Conservation (phyloP, 257 asterid species). For the Forsythia viridissima region DNA sequence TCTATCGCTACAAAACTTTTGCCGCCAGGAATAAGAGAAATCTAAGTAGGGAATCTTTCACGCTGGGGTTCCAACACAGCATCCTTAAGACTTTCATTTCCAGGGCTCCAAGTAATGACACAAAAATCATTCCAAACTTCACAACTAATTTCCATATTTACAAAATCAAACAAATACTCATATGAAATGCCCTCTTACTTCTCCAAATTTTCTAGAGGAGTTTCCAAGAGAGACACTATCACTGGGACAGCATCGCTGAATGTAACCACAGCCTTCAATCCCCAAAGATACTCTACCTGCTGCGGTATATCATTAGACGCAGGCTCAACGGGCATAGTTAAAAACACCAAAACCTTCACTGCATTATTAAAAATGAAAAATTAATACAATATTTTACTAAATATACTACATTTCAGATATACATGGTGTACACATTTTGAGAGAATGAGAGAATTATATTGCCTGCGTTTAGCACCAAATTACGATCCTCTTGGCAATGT, state of each 20-base stretch:
- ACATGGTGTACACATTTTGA: neutral
- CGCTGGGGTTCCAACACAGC: neutral
- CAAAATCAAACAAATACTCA: neutral
- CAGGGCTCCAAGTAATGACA: neutral
- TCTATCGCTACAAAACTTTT: neutral
- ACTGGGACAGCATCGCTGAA: constrained; percentile 68
- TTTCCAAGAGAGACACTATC: constrained; percentile 75
- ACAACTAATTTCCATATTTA: constrained; percentile 3
- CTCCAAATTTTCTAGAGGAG: constrained; percentile 79
- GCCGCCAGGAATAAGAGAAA: neutral
- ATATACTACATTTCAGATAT: neutral
- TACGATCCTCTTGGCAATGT: constrained; percentile 69
- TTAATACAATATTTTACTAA: neutral
- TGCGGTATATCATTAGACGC: constrained; percentile 69
- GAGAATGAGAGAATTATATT: neutral
- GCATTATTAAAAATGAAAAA: constrained; percentile 22
- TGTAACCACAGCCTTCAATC: constrained; percentile 66
- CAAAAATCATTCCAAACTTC: neutral
- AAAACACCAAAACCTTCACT: constrained; percentile 92
- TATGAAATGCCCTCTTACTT: constrained; percentile 46
- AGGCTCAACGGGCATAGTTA: constrained; percentile 91
- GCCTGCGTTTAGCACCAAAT: constrained; percentile 82
- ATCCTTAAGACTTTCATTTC: constrained; percentile 6
- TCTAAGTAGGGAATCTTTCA: neutral
- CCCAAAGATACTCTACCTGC: constrained; percentile 94